Conservation (phyloP, 176 grass and related monocot species). For the Secale cereale region DNA sequence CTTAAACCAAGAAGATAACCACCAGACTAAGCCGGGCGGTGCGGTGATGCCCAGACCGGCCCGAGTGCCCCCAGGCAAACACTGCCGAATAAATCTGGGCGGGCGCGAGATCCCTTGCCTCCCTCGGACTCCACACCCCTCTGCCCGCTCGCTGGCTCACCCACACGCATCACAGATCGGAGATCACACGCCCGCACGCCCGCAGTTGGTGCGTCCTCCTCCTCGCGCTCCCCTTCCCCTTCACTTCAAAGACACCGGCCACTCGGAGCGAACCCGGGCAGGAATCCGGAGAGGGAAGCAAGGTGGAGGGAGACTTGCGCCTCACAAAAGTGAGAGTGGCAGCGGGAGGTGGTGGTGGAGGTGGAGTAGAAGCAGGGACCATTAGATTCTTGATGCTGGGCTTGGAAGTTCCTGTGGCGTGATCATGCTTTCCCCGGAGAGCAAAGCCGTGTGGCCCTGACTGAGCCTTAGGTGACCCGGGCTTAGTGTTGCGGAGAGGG, state of each 20-base stretch:
- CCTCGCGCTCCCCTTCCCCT: constrained; percentile 30
- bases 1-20: constrained; percentile 20
- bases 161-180: constrained; percentile 10
- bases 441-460: background rate
- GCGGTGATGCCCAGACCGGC: background rate
- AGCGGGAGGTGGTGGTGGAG: background rate
- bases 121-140: constrained; percentile 27
- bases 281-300: constrained; percentile 21
- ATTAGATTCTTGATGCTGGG: constrained; percentile 13
- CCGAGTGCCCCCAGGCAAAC: background rate
- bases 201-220: constrained; percentile 31
- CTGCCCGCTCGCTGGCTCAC: background rate
- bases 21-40: background rate
- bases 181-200: background rate
- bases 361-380: constrained; percentile 8
- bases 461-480: background rate
- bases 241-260: constrained; percentile 52
- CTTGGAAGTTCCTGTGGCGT: constrained; percentile 1
- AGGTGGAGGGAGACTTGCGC: constrained; percentile 14
- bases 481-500: background rate
- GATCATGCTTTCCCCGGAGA: background rate
- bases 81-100: constrained; percentile 24
- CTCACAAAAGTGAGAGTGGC: constrained; percentile 28
- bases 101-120: constrained; percentile 50
- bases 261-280: constrained; percentile 6